These are phyloP conservation scores for Mollisiaceae sp. DNA, from an alignment of 2,329 filamentous ascomycete genomes.

Conservation along the genomic window DNA sequence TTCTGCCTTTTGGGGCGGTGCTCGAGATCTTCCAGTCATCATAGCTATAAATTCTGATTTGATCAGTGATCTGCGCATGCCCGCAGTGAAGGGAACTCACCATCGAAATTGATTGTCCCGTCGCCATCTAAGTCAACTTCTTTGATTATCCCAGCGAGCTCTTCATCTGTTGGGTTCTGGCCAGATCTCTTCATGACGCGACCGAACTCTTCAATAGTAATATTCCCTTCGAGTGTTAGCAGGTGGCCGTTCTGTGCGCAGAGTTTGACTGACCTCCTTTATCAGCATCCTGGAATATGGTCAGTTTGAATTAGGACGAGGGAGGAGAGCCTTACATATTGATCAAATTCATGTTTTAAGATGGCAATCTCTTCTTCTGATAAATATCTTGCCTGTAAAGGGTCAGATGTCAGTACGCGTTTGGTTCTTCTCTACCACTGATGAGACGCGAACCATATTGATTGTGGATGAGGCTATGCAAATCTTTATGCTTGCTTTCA, in stretches of 20 bases:
- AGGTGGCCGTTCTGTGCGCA: not conserved
- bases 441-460: not conserved
- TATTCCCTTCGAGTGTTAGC: constrained; percentile 39
- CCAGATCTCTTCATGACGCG: constrained; percentile 45
- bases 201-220: constrained; percentile 46
- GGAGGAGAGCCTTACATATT: constrained; percentile 31
- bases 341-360: constrained; percentile 35
- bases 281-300: constrained; percentile 28
- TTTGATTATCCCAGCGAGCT: constrained; percentile 46
- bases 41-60: constrained; percentile 48
- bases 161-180: constrained; percentile 42
- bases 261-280: constrained; percentile 27
- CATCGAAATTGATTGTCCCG: constrained; percentile 48
- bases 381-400: constrained; percentile 18
- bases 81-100: constrained; percentile 30
- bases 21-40: constrained; percentile 47
- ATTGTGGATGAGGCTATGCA: not conserved
- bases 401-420: not conserved
- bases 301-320: not conserved
- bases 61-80: constrained; percentile 12
- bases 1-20: constrained; percentile 20
- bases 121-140: constrained; percentile 48
- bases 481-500: not conserved
- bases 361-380: constrained; percentile 35
- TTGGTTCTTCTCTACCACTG: not conserved